Conservation (phyloP, 257 asterid species). For the Galeopsis tetrahit region DNA sequence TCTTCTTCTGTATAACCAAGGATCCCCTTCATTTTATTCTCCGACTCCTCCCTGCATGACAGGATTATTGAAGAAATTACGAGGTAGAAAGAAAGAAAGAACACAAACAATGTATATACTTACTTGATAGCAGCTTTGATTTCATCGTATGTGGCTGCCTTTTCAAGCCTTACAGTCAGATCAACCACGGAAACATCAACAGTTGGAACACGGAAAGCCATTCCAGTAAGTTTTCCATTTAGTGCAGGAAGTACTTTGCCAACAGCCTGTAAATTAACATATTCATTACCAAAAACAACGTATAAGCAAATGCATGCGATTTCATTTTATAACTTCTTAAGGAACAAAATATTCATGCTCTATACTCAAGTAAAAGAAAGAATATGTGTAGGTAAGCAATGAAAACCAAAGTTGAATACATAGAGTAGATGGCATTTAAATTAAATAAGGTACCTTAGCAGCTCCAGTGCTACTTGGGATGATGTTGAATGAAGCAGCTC, state of each 20-base stretch:
- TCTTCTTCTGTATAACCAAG: constrained; percentile 64
- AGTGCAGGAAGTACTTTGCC: constrained; percentile 67
- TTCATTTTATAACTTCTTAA: too few species aligned
- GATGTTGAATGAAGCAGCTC: constrained; percentile 55
- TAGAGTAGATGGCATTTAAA: too few species aligned
- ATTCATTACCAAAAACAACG: not conserved
- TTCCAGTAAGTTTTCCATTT: constrained; percentile 64
- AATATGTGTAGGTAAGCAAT: not conserved
- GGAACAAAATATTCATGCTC: too few species aligned
- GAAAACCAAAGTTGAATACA: not conserved
- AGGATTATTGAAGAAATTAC: not conserved
- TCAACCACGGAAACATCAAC: constrained; percentile 66
- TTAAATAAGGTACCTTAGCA: constrained; percentile 43
- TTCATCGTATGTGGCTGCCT: constrained; percentile 59
- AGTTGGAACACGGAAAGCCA: constrained; percentile 73
- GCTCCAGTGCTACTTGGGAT: constrained; percentile 60
- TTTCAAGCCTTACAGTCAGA: constrained; percentile 54
- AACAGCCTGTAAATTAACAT: constrained; percentile 42
- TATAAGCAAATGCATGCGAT: too few species aligned
- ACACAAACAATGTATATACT: not conserved
- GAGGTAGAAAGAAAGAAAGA: too few species aligned
- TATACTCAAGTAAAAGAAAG: too few species aligned
- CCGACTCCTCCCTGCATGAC: constrained; percentile 48
- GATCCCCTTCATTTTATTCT: constrained; percentile 51
- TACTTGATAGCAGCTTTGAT: constrained; percentile 65